These are phyloP conservation scores for Rutstroemia sp. DNA, from an alignment of 2,329 filamentous ascomycete genomes.

Conservation along the genomic window DNA sequence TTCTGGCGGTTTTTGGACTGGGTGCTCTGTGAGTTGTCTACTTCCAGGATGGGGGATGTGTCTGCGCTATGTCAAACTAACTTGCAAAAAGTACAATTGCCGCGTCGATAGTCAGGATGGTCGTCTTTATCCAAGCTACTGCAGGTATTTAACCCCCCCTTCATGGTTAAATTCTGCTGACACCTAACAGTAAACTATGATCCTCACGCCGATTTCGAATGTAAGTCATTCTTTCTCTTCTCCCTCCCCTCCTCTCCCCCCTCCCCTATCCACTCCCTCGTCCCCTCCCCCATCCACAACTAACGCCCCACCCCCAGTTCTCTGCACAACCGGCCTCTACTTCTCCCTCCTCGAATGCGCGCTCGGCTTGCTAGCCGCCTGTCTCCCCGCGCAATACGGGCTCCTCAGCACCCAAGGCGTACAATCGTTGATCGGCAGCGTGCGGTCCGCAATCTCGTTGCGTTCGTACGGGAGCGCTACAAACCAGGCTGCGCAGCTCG, in stretches of 20 bases:
- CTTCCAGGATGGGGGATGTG: too few species aligned
- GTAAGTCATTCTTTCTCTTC: not conserved
- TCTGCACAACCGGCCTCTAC: constrained; percentile 2
- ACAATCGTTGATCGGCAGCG: not conserved
- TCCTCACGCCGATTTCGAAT: constrained; percentile 4
- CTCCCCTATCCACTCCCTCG: not conserved
- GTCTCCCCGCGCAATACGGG: constrained; percentile 4
- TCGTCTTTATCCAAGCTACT: constrained; percentile 1
- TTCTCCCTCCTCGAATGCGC: constrained; percentile 3
- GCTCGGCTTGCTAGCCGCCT: constrained; percentile 5
- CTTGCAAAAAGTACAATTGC: not conserved
- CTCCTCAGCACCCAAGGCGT: not conserved
- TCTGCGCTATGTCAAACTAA: not conserved
- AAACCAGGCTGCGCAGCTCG: too few species aligned
- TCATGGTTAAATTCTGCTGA: too few species aligned
- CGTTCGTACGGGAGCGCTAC: not conserved
- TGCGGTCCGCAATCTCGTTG: not conserved
- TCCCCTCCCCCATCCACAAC: not conserved
- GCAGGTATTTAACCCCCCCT: not conserved
- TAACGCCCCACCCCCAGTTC: not conserved
- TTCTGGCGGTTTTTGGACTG: constrained; percentile 3
- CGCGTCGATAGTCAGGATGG: constrained; percentile 3
- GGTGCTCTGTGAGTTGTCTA: constrained; percentile 1
- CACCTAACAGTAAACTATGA: not conserved
- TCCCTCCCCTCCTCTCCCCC: too few species aligned